Percentiles rank a stretch among this genome's conserved stretches.
Conservation (phyloP, 805 yeast species). For the Candida namnaoensis region DNA sequence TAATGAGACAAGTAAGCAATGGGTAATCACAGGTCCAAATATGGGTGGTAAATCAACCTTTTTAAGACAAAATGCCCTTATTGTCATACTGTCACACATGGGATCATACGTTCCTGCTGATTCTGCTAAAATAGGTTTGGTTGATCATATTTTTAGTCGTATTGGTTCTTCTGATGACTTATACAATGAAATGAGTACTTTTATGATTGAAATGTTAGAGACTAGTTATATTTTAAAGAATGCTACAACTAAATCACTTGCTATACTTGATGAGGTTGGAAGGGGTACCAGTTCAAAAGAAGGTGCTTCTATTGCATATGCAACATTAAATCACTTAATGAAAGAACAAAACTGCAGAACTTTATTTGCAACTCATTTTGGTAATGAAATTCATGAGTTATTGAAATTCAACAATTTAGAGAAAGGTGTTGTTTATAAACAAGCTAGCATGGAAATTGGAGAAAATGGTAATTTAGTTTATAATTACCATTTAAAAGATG, state of each 20-base stretch:
- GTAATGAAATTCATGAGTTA: slow-evolving; percentile 69
- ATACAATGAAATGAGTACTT: slow-evolving; percentile 89
- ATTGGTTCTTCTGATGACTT: slow-evolving; percentile 98
- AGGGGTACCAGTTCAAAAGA: slow-evolving; percentile 76
- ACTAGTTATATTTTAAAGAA: slow-evolving; percentile 78
- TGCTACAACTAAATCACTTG: slow-evolving; percentile 70
- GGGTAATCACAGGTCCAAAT: slow-evolving; percentile 89
- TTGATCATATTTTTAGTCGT: slow-evolving; percentile 87
- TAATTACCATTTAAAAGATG: slow-evolving; percentile 82
- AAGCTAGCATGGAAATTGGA: slow-evolving; percentile 23
- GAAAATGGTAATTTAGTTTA: slow-evolving; percentile 57
- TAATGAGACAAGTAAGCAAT: slow-evolving; percentile 48
- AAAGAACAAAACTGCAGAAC: slow-evolving; percentile 67
- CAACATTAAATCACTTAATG: slow-evolving; percentile 79
- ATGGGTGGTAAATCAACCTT: slow-evolving; percentile 98
- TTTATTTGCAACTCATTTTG: slow-evolving; percentile 95
- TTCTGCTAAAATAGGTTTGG: slow-evolving; percentile 69
- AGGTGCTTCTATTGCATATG: slow-evolving; percentile 97
- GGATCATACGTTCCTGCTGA: slow-evolving; percentile 85
- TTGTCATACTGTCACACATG: slow-evolving; percentile 78
- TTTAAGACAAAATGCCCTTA: slow-evolving; percentile 82
- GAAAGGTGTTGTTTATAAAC: slow-evolving; percentile 75
- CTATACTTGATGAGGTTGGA: slow-evolving; percentile 94
- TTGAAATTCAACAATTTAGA: slow-evolving; percentile 52
- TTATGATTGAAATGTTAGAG: slow-evolving; percentile 95